Percentiles rank a stretch among this genome's conserved stretches.
phyloP scores from a whole-genome alignment of 805 yeast species.

The Yarrowia yakushimensis region DNA sequence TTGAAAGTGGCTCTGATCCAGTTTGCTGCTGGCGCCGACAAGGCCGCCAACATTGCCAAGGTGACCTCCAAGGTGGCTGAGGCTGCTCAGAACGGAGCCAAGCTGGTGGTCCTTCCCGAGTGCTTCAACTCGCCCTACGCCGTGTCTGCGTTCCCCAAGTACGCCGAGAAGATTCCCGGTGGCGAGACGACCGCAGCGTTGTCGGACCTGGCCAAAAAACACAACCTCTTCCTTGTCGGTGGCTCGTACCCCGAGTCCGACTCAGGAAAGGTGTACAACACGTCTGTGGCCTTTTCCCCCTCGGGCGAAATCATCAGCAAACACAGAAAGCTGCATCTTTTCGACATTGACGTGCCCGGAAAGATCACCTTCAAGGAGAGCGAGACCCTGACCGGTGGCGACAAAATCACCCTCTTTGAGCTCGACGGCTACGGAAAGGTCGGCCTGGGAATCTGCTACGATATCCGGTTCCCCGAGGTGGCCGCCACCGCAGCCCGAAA shows the following conservation, averaged over 20 bases:
- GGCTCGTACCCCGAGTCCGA: slow-evolving; percentile 88
- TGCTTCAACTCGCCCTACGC: slow-evolving; percentile 96
- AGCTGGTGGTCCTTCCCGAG: slow-evolving; percentile 85
- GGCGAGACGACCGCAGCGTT: slow-evolving; percentile 63
- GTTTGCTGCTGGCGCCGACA: slow-evolving; percentile 75
- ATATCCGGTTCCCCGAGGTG: slow-evolving; percentile 86
- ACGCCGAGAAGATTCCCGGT: slow-evolving; percentile 79
- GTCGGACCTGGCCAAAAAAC: slow-evolving; percentile 60
- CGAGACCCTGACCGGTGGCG: slow-evolving; percentile 69
- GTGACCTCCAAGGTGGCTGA: slow-evolving; percentile 60
- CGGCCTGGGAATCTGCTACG: slow-evolving; percentile 89
- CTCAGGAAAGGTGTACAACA: slow-evolving; percentile 60
- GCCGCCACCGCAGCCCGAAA: slow-evolving; percentile 60
- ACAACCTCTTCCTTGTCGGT: slow-evolving; percentile 68
- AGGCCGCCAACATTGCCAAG: slow-evolving; percentile 67
- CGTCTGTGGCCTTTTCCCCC: slow-evolving; percentile 68
- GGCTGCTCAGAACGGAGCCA: slow-evolving; percentile 64
- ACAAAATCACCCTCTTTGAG: slow-evolving; percentile 72
- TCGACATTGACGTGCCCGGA: slow-evolving; percentile 88
- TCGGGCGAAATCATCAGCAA: slow-evolving; percentile 75
- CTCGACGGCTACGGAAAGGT: slow-evolving; percentile 62
- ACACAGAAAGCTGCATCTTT: slow-evolving; percentile 87
- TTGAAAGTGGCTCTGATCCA: slow-evolving; percentile 83
- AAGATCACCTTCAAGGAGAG: slow-evolving; percentile 88
- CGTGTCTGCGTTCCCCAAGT: slow-evolving; percentile 77